Percentiles rank a stretch among this genome's conserved stretches.
phyloP scores from a whole-genome alignment of 1,284 basidiomycete species.

The Rhodotorula sp. region DNA sequence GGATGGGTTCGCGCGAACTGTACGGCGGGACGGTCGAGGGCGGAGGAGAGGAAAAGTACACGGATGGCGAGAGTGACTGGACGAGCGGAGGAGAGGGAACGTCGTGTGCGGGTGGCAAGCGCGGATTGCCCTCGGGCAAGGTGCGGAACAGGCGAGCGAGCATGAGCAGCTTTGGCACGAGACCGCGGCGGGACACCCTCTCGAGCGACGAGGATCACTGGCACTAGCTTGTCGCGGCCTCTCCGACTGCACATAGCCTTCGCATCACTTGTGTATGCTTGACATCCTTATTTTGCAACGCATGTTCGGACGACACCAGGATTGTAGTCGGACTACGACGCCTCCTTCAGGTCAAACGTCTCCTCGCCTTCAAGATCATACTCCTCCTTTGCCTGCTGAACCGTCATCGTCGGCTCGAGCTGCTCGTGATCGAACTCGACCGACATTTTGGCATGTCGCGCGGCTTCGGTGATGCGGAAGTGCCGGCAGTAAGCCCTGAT shows the following conservation, averaged over 20 bases:
- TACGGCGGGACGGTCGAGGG: not conserved
- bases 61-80: conserved; percentile 12
- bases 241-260: not conserved
- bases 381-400: conserved; percentile 27
- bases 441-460: conserved; percentile 1
- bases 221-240: not conserved
- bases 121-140: not conserved
- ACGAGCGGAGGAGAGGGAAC: conserved; percentile 10
- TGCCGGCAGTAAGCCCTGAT: conserved; percentile 24
- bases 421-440: conserved; percentile 34
- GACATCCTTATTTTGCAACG: no score
- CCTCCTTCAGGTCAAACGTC: conserved; percentile 27
- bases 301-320: no score
- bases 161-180: not conserved
- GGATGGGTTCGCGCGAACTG: not conserved
- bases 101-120: not conserved
- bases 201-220: conserved; percentile 3
- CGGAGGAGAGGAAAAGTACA: not conserved
- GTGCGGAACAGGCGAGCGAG: not conserved
- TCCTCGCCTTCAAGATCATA: conserved; percentile 35
- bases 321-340: not conserved
- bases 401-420: conserved; percentile 13
- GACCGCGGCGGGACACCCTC: not conserved
- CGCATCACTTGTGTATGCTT: not conserved
- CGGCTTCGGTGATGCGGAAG: not conserved